Conservation (phyloP, 352 stramenopile genomes). For the Pythium utonaiense region DNA sequence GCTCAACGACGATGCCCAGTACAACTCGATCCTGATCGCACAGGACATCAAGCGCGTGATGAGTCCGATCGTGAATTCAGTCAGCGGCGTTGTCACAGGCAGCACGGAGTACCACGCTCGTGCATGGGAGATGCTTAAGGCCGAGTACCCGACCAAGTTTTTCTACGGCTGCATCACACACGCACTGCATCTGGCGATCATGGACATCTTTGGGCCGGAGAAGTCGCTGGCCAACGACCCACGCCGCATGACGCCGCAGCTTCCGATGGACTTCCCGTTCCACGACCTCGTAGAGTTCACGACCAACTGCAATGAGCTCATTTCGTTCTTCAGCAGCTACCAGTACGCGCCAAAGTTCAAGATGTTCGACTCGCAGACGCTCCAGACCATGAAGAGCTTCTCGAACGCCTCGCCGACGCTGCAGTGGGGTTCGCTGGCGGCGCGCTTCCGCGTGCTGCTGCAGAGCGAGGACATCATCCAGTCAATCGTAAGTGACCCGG, state of each 20-base stretch:
- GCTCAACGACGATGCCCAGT: slow-evolving; percentile 48
- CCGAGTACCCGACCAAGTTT: slow-evolving; percentile 82
- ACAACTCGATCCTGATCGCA: slow-evolving; percentile 79
- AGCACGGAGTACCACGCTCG: slow-evolving; percentile 71
- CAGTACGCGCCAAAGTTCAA: slow-evolving; percentile 73
- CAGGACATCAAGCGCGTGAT: slow-evolving; percentile 84
- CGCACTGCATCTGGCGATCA: slow-evolving; percentile 73
- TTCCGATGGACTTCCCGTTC: slow-evolving; percentile 76
- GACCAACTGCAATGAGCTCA: slow-evolving; percentile 64
- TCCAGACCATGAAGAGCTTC: slow-evolving; percentile 79
- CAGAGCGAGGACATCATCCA: slow-evolving; percentile 72
- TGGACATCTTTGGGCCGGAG: slow-evolving; percentile 78
- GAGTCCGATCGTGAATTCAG: slow-evolving; percentile 58
- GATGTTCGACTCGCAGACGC: slow-evolving; percentile 64
- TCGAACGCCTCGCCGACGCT: slow-evolving; percentile 54
- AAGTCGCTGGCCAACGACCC: slow-evolving; percentile 70
- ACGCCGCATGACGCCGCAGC: slow-evolving; percentile 52
- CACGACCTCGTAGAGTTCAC: slow-evolving; percentile 78
- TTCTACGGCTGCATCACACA: slow-evolving; percentile 86
- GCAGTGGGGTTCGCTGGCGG: slow-evolving; percentile 65
- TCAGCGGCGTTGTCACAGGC: slow-evolving; percentile 72
- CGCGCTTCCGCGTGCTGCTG: slow-evolving; percentile 61
- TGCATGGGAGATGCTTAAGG: slow-evolving; percentile 82
- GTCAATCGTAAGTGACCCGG: slow-evolving; percentile 63
- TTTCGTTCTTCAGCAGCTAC: slow-evolving; percentile 81